Evolutionary conservation across 192 early-diverging fungal genomes (phyloP), one percentile per base, ranked within the genome.

Genomic region (Radiomyces spectabilis): DNA sequence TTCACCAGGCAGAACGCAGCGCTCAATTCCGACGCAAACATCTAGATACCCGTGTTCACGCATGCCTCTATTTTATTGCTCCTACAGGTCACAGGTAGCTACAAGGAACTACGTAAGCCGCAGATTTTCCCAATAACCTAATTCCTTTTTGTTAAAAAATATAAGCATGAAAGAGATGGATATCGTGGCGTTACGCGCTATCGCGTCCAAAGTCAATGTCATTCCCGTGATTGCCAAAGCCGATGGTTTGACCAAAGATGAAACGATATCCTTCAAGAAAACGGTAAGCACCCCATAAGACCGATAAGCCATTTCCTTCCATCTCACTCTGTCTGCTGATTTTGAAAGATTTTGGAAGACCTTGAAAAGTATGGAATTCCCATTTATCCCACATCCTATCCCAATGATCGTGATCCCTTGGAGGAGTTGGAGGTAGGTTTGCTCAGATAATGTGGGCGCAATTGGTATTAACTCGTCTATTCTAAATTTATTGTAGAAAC

Each of bases 1-100:
- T 92, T 63, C 81, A 94, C 75, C 76, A 82, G 52, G 86, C 87
- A 60, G 96, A 97, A 71, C 70, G 81, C 62, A 74, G 85, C 61
- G 73, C 84, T 27, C 65, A 61, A 68, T 75, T 89, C 53, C 79
- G 94, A 56, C 75, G 79, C 50, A 75, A 85, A 42, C 77, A 85
- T 35, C 83, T 89, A 55, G 94, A 98, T 69, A 83, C 93, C 65
- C 83, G 96, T 34, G 90, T 97, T 35, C 92, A 98, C 70, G 92
- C 83, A 37, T 92, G 94, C 59, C 75, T 98, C 54, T 98, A 97
- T 79, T 98, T 98, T 75, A 92, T 98, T 65, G 84, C 87, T 33
- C 94, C 96, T 45, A 94, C 90, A 55, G 93, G 94, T 38, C 92
- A 95, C 77, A 82, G 77, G 88, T 79, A 52, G 54, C n/a, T 13